phyloP scores from a whole-genome alignment of 1,284 basidiomycete genomes.

The Psilocybe mexicana region DNA sequence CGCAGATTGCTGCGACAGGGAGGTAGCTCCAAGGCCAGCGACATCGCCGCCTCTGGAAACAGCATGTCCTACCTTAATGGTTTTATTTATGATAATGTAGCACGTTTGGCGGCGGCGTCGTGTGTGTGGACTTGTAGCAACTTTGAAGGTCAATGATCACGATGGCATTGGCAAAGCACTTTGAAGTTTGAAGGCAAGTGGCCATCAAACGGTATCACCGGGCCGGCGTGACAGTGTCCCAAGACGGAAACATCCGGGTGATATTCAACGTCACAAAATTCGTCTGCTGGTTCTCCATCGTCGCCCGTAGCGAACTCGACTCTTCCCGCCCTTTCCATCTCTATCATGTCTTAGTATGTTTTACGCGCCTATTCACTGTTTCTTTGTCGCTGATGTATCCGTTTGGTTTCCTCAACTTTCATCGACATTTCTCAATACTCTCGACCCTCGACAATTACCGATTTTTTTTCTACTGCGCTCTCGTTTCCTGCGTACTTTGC shows the following conservation, averaged over 20 bases:
- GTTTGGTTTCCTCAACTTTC: background rate
- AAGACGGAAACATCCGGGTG: conserved; percentile 23
- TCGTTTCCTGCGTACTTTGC: background rate
- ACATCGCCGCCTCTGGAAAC: too few species aligned
- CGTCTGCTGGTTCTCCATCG: conserved; percentile 9
- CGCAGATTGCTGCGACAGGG: too few species aligned
- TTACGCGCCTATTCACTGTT: background rate
- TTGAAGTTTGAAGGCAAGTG: background rate
- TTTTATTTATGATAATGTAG: too few species aligned
- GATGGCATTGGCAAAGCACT: too few species aligned
- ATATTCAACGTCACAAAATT: conserved; percentile 20
- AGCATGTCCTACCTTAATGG: too few species aligned
- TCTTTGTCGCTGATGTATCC: background rate
- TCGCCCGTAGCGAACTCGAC: conserved; percentile 12
- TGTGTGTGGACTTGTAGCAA: too few species aligned
- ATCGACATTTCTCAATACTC: too few species aligned
- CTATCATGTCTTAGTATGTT: conserved; percentile 25
- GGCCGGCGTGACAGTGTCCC: background rate
- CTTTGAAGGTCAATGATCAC: too few species aligned
- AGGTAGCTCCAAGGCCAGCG: too few species aligned
- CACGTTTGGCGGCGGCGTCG: too few species aligned
- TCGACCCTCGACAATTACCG: too few species aligned
- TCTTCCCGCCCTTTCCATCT: conserved; percentile 2
- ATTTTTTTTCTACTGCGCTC: background rate
- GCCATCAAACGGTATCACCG: background rate